Conservation (phyloP, 1,284 basidiomycete genomes). For the Mrakiaceae sp. region DNA sequence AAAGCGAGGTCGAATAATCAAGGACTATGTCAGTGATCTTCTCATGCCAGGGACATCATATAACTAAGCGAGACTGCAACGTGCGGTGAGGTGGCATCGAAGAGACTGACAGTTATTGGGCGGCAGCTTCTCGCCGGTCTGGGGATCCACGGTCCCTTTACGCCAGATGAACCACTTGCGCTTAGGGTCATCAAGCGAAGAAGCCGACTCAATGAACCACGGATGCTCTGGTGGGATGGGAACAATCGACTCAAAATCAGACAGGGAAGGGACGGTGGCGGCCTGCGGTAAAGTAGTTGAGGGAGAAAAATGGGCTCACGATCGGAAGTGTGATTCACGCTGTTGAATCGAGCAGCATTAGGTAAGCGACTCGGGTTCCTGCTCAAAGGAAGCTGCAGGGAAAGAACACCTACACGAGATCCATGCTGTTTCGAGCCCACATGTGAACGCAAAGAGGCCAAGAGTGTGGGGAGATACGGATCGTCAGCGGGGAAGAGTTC, state of each 20-base stretch:
- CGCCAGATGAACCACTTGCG: conserved; percentile 41
- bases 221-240: neutral
- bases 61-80: too few species aligned
- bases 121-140: conserved; percentile 25
- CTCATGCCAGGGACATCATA: too few species aligned
- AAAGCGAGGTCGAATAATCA: too few species aligned
- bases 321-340: too few species aligned
- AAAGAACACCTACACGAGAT: conserved; percentile 29
- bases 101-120: conserved; percentile 40
- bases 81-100: neutral
- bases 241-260: too few species aligned
- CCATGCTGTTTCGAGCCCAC: conserved; percentile 21
- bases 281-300: too few species aligned
- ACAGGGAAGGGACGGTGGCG: too few species aligned
- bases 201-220: conserved; percentile 38
- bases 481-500: neutral
- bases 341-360: too few species aligned
- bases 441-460: too few species aligned
- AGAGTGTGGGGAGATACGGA: neutral
- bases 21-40: too few species aligned
- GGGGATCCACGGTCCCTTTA: conserved; percentile 7
- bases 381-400: neutral
- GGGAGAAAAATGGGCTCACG: too few species aligned
- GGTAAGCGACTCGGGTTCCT: too few species aligned
- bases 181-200: conserved; percentile 33